Percentiles rank a stretch among this genome's conserved stretches.
Evolutionary conservation across 495 filamentous ascomycete species (phyloP).

Genomic region (Terfezia claveryi): DNA sequence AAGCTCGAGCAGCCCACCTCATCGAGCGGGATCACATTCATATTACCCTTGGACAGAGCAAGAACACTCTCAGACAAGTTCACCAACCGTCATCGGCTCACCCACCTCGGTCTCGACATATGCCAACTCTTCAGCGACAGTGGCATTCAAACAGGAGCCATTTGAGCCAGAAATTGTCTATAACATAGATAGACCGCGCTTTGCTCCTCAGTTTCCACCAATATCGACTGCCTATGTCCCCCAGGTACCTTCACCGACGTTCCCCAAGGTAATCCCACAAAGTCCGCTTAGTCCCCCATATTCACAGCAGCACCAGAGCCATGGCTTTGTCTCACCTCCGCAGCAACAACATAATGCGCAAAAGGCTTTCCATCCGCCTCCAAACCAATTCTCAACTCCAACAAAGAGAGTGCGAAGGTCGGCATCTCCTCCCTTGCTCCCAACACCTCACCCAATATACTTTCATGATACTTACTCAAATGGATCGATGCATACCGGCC

Average conservation of each 20-base stretch:
- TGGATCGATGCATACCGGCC: background rate
- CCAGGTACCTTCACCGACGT: background rate
- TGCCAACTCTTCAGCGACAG: conserved; percentile 8
- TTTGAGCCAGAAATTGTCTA: background rate
- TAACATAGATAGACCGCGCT: background rate
- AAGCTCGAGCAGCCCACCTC: background rate
- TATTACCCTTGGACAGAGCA: background rate
- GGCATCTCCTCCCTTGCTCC: conserved; percentile 8
- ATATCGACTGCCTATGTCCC: background rate
- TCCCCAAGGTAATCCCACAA: background rate
- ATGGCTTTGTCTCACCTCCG: conserved; percentile 4
- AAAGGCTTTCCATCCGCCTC: conserved; percentile 13
- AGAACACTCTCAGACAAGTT: background rate
- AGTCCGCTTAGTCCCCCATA: background rate
- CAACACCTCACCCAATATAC: background rate
- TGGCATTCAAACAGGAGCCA: background rate
- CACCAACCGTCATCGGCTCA: background rate
- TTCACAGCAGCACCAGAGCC: background rate
- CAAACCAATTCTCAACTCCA: conserved; percentile 10
- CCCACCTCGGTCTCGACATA: conserved; percentile 11
- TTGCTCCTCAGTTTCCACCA: background rate
- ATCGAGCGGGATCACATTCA: background rate
- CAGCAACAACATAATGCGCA: conserved; percentile 11
- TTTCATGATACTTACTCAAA: background rate
- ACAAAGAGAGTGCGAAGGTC: conserved; percentile 17